Base-by-base conservation (phyloP, 495 filamentous ascomycete genomes). In the Neurospora sp. region DNA sequence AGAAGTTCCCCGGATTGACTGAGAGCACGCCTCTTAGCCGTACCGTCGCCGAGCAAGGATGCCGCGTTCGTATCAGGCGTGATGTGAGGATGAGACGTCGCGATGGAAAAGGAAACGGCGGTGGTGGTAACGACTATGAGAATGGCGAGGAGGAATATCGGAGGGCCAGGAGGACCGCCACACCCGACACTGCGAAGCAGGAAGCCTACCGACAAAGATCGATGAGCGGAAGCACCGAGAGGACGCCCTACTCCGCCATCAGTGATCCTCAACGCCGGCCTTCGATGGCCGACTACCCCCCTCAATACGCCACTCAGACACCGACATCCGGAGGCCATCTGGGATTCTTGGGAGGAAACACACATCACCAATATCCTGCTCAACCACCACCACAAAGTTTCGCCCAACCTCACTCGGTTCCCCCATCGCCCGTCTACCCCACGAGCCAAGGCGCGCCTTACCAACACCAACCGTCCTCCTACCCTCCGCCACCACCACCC, bases 1-100 rank as follows among this genome's bases (percentile, higher is more conserved):
- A 99, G 89, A 99, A 98, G 84, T 99, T 99, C 84, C 96, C 96
- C 44, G 96, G 96, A 12, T 83, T 99, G 76, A 90, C 93, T 2
- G 94, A 96, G 81, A 97, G 94, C 82, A 99, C 96, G 0, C 84
- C 87, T 6, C 85, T 98, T 42, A 98, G 95, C 77, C 91, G 94
- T 61, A 90, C 92, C 46, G 94, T 99, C 72, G 94, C 96, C 10
- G 96, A 99, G 80, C 96, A 99, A 81, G 96, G 96, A 48, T 99
- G 96, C 80, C 94, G 96, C 73, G 96, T 99, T 53, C 91, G 96
- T 37, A 99, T 99, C 77, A 89, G 96, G 74, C 92, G 96, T 74
- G 96, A 99, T 86, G 96, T 99, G 18, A 90, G 96, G 61, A 99
- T 99, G 96, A 91, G 96, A 81, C 89, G 94, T 73, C 90, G 93